Conservation (phyloP, 176 grass and related monocot genomes). For the Avena insularis region DNA sequence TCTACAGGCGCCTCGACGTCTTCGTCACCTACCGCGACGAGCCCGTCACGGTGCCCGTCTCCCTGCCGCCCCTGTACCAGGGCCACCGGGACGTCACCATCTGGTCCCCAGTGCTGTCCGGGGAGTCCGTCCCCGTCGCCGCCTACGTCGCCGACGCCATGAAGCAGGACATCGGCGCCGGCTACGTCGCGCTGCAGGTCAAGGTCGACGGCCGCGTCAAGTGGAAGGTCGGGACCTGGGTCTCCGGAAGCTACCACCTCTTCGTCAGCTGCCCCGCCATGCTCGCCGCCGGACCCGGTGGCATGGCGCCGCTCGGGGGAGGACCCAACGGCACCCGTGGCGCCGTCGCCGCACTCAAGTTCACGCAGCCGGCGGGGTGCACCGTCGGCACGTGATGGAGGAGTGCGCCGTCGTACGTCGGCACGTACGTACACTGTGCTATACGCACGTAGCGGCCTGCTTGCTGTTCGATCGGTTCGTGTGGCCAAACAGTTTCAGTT, state of each 20-base stretch:
- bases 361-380: constrained; percentile 60
- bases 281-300: constrained; percentile 28
- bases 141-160: constrained; percentile 64
- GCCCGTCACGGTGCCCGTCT: constrained; percentile 53
- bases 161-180: constrained; percentile 66
- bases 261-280: constrained; percentile 82
- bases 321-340: neutral
- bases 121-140: constrained; percentile 46
- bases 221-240: constrained; percentile 87
- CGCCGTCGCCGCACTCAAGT: constrained; percentile 43
- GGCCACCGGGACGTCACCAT: constrained; percentile 58
- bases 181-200: constrained; percentile 67
- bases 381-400: constrained; percentile 60
- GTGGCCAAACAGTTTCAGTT: neutral
- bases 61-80: constrained; percentile 62
- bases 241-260: constrained; percentile 73
- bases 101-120: constrained; percentile 63
- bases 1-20: constrained; percentile 56
- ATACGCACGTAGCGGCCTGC: neutral
- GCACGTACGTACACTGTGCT: no score
- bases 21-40: constrained; percentile 62
- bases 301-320: neutral
- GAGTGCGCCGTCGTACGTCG: no score
- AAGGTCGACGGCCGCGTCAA: constrained; percentile 65
- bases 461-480: neutral